Evolutionary conservation across 306 rosid genomes (phyloP).

Genomic region (Parietaria judaica): DNA sequence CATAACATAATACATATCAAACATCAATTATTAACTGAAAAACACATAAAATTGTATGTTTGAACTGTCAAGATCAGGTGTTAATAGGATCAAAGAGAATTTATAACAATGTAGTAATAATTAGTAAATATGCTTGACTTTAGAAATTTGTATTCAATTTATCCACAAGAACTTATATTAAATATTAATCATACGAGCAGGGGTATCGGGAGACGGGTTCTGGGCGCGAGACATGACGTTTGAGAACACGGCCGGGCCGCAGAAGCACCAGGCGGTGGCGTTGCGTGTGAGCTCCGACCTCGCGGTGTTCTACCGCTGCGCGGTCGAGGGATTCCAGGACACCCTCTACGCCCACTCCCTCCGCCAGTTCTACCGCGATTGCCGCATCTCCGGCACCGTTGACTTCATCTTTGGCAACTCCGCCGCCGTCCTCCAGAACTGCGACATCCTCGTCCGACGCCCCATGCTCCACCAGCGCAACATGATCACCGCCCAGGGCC

Average conservation of each 20-base stretch:
- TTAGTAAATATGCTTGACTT: no score
- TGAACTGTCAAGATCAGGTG: no score
- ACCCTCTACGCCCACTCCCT: slow-evolving; percentile 48
- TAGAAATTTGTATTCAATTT: no score
- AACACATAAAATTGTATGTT: no score
- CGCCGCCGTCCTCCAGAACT: slow-evolving; percentile 40
- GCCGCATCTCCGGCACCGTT: slow-evolving; percentile 44
- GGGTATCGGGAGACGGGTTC: slow-evolving; percentile 66
- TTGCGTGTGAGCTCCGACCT: slow-evolving; percentile 45
- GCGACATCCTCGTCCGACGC: slow-evolving; percentile 45
- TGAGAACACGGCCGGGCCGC: slow-evolving; percentile 66
- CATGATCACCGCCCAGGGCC: slow-evolving; percentile 59
- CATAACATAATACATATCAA: no score
- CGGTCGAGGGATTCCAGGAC: slow-evolving; percentile 59
- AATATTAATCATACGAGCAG: slow-evolving; percentile 12
- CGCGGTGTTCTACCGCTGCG: slow-evolving; percentile 45
- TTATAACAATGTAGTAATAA: no score
- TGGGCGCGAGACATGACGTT: slow-evolving; percentile 68
- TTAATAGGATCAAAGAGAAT: no score
- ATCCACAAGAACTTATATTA: no score
- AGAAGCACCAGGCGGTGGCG: slow-evolving; percentile 62
- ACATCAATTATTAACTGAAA: no score
- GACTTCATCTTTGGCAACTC: slow-evolving; percentile 51
- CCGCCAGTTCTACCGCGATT: slow-evolving; percentile 62
- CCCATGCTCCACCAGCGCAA: slow-evolving; percentile 46